A percentile compares a stretch with the other conserved stretches of the same genome.
Evolutionary conservation across 1,284 basidiomycete species (phyloP).

Genomic region (Ustilago hordei): DNA sequence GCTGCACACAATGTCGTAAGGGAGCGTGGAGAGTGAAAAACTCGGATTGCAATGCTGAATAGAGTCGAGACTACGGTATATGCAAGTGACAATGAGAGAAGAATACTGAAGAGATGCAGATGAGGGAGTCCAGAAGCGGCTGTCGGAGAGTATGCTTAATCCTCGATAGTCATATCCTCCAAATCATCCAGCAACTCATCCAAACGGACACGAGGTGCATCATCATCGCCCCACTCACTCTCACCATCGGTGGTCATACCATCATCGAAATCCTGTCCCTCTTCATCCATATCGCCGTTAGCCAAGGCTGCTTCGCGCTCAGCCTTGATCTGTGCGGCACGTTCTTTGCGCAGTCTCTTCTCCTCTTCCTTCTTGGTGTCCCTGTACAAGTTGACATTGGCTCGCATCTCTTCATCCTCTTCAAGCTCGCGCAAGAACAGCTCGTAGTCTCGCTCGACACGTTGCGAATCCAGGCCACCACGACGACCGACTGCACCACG

Average conservation of each 20-base stretch:
- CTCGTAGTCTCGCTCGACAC: slow-evolving; percentile 97
- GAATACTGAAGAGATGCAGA: neutral
- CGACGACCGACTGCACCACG: slow-evolving; percentile 87
- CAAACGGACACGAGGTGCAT: slow-evolving; percentile 72
- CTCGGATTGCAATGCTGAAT: slow-evolving; percentile 11
- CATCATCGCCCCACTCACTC: slow-evolving; percentile 85
- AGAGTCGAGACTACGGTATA: neutral
- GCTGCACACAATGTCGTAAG: neutral
- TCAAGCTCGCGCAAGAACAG: slow-evolving; percentile 93
- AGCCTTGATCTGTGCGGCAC: slow-evolving; percentile 60
- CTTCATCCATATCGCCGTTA: slow-evolving; percentile 72
- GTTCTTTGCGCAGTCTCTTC: slow-evolving; percentile 67
- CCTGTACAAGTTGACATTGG: slow-evolving; percentile 85
- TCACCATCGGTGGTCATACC: slow-evolving; percentile 67
- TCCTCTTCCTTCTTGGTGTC: slow-evolving; percentile 72
- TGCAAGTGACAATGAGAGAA: slow-evolving; percentile 4
- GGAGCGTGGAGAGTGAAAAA: neutral
- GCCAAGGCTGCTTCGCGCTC: slow-evolving; percentile 68
- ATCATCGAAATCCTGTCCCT: slow-evolving; percentile 53
- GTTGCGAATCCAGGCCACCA: slow-evolving; percentile 90
- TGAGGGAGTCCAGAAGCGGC: neutral
- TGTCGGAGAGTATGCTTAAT: slow-evolving; percentile 10
- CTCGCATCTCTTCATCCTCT: slow-evolving; percentile 93
- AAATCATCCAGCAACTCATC: slow-evolving; percentile 93
- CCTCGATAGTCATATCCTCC: slow-evolving; percentile 73